Evolutionary conservation across 176 grass and related monocot genomes (phyloP).

Genomic region (Musa beccarii): DNA sequence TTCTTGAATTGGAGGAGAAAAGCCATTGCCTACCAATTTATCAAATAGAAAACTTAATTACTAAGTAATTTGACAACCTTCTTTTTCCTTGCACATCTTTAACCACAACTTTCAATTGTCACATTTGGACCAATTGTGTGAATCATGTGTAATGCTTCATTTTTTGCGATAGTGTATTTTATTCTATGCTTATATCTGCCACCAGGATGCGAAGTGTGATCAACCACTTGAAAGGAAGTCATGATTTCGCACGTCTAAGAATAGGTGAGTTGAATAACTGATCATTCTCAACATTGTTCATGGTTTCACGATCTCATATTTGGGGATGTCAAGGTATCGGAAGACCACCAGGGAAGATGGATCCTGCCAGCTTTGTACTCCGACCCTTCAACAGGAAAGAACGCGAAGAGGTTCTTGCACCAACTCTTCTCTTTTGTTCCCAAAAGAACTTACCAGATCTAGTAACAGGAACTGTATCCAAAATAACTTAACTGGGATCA

Average conservation of each 20-base stretch:
- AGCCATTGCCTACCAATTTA: no score
- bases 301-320: not conserved
- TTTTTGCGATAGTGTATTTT: not conserved
- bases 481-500: not conserved
- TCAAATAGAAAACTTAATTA: no score
- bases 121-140: not conserved
- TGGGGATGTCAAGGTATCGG: slow-evolving; percentile 50
- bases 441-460: not conserved
- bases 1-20: no score
- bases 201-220: slow-evolving; percentile 86
- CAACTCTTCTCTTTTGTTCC: not conserved
- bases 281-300: not conserved
- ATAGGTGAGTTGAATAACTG: slow-evolving; percentile 36
- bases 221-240: slow-evolving; percentile 68
- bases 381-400: slow-evolving; percentile 73
- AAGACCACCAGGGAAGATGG: slow-evolving; percentile 87
- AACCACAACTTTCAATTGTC: not conserved
- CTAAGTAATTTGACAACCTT: not conserved
- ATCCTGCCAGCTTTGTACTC: slow-evolving; percentile 81
- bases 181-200: slow-evolving; percentile 1
- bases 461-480: not conserved
- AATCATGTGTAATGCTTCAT: not conserved
- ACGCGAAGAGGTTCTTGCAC: slow-evolving; percentile 43
- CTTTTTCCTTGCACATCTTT: not conserved
- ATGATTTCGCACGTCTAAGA: slow-evolving; percentile 77